Base-by-base conservation (phyloP, 1,139 yeast genomes). In the Hansenula lynferdii region DNA sequence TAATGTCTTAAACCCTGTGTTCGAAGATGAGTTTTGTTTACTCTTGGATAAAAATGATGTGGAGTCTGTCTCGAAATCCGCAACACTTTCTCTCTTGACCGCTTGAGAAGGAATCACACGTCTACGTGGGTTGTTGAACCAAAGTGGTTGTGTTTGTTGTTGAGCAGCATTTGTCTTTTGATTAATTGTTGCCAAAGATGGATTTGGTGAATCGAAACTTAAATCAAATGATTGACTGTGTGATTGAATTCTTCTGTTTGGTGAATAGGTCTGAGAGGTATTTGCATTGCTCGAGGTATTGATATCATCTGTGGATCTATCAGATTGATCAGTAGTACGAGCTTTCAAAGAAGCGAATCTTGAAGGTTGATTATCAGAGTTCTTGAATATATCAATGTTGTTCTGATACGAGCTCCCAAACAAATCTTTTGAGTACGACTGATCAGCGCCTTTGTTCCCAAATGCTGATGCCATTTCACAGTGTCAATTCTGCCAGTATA, bases 71-170 rank as follows among this genome's bases (percentile, higher is more conserved):
- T 65, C 62, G 16, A 56, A 51, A 18, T 57, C 58, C 25, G 58
- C 53, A 29, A 56, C 54, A 8, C 55, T 53, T 8, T 64, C 60
- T 47, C 75, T 61, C 44, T 80, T 69, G 20, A 70, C 55, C 14
- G 69, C 60, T 6, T 59, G 60, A n/a, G 66, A 63, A 16, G 87
- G 86, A 34, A 79, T 75, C 2, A 74, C 67, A 46, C 86, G 65
- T 47, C 73, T 75, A 44, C 72, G 73, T 16, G 77, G 70, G 44
- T 73, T 72, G 37, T 70, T 73, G 46, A 71, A 69, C 84, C 84
- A 78, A 23, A 61, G 51, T 1, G 79, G 77, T 16, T 57, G 59
- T 12, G 44, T 42, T 41, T 44, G 40, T 37, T 42, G 50, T 37
- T 36, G 36, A 28, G 43, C 40, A 9, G 50, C 42, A 25, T 46